Evolutionary conservation across 352 stramenopile genomes (phyloP).

Genomic region (Saprolegnia diclina): DNA sequence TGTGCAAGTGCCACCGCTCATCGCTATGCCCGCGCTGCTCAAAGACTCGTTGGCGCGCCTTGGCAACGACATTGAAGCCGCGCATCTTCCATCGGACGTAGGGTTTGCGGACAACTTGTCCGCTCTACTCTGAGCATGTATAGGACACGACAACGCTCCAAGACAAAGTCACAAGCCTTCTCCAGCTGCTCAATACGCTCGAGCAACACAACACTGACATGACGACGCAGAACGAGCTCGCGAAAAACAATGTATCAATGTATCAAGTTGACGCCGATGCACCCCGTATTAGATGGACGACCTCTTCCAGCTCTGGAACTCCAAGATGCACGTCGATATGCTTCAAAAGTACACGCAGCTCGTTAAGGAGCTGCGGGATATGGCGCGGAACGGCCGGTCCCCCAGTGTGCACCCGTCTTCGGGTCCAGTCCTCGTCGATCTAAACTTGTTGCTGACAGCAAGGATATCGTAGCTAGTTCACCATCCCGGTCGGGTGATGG

Average conservation of each 20-base stretch:
- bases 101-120: neutral
- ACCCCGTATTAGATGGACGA: slow-evolving; percentile 15
- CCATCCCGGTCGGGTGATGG: neutral
- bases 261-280: neutral
- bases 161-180: neutral
- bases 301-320: slow-evolving; percentile 17
- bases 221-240: neutral
- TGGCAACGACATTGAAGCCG: slow-evolving; percentile 7
- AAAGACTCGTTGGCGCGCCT: slow-evolving; percentile 15
- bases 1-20: neutral
- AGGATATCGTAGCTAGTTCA: neutral
- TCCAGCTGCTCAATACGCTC: slow-evolving; percentile 22
- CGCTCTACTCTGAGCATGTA: neutral
- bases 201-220: slow-evolving; percentile 20
- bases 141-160: neutral
- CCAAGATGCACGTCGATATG: slow-evolving; percentile 24
- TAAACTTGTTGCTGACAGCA: neutral
- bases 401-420: neutral
- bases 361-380: slow-evolving; percentile 19
- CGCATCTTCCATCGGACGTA: slow-evolving; percentile 8
- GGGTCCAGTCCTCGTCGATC: neutral
- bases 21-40: neutral
- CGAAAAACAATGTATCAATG: slow-evolving; percentile 5
- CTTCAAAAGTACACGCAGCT: slow-evolving; percentile 8
- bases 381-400: neutral